Base-by-base conservation (phyloP, 208 protist species). In the Trichomonas tenax region DNA sequence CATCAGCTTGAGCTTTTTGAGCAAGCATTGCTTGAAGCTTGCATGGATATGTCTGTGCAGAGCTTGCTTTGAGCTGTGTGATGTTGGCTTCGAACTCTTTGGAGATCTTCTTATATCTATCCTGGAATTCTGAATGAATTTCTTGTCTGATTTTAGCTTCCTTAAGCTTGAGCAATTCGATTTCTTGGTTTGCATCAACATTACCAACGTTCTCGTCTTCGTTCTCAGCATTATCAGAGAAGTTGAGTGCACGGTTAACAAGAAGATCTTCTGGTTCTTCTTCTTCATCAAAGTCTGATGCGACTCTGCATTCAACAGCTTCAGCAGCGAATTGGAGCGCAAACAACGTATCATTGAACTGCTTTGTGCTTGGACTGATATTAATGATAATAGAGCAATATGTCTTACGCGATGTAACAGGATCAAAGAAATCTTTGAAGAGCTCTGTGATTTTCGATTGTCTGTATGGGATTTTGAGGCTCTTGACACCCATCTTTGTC, bases 121-220 rank as follows among this genome's bases (percentile, higher is more conserved):
- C 40, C 41, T n/a, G n/a, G n/a, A 89, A 44, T 48, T 89, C 82
- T 46, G 23, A n/a, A 31, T 89, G 82, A 48, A 89, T 46, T 89
- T 89, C 82, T 89, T 89, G 82, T n/a, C 82, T 44, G 41, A 89
- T 89, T 48, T 89, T 89, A 10, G 82, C 82, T 89, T 89, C 82
- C 48, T 34, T 40, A 15, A 41, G 10, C 11, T 34, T 40, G 6
- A 84, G 15, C 8, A 84, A 4, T 26, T 72, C 58, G 8, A 72
- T 72, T 72, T 72, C 58, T n/a, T 72, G 2, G 21, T 72, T 17
- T 72, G 11, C 21, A 11, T 40, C 36, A 0, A 46, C 17, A n/a
- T 45, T 31, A 14, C 21, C 17, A 6, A 31, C 21, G 36, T 89
- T 89, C 0, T 44, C 36, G 9, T 89, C 17, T 10, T 46, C 40